These are phyloP conservation scores for Pestalotiopsis sp. DNA, from an alignment of 2,329 filamentous ascomycete genomes.

Conservation along the genomic window DNA sequence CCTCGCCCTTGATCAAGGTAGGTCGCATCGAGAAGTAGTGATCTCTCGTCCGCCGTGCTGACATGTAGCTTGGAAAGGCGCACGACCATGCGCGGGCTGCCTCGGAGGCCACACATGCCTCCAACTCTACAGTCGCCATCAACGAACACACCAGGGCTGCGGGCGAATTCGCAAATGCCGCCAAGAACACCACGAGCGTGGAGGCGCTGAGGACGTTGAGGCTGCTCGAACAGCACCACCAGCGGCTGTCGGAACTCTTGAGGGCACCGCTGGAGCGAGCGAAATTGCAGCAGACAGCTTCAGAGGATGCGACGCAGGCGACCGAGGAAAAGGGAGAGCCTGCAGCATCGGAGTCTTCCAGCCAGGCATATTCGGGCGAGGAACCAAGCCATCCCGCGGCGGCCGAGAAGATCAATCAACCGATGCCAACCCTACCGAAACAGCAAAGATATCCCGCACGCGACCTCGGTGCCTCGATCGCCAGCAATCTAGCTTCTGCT, in stretches of 20 bases:
- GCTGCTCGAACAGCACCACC: constrained; percentile 86
- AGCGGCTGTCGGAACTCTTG: constrained; percentile 78
- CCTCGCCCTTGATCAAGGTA: constrained; percentile 68
- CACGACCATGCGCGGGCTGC: constrained; percentile 89
- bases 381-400: constrained; percentile 24
- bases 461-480: constrained; percentile 79
- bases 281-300: constrained; percentile 33
- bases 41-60: neutral
- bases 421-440: constrained; percentile 37
- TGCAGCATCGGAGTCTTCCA: neutral
- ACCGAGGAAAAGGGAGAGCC: constrained; percentile 38
- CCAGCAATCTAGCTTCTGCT: constrained; percentile 83
- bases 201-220: constrained; percentile 82
- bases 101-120: constrained; percentile 72
- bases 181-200: constrained; percentile 66
- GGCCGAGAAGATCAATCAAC: constrained; percentile 27
- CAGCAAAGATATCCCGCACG: constrained; percentile 60
- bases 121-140: constrained; percentile 78
- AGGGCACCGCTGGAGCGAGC: constrained; percentile 65
- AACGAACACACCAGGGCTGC: constrained; percentile 88
- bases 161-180: constrained; percentile 82
- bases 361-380: constrained; percentile 14
- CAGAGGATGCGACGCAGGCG: constrained; percentile 35
- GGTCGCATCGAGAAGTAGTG: constrained; percentile 8
- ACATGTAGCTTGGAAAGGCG: constrained; percentile 53